Conservation (phyloP, 805 yeast species). For the Saccharomycopsis javanensis region DNA sequence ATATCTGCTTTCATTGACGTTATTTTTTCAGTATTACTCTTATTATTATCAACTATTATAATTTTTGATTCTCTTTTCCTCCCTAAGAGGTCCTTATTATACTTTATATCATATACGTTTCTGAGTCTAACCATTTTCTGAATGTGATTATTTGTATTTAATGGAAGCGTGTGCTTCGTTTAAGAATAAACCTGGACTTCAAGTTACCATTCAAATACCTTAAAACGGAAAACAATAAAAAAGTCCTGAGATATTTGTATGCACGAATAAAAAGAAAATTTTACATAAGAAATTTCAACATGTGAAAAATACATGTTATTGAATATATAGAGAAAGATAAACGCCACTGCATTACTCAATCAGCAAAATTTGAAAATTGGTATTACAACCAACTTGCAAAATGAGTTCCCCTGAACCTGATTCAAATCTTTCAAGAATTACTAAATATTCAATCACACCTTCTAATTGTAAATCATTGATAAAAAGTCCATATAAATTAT, state of each 20-base stretch:
- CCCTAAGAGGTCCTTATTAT: background rate
- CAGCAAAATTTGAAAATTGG: background rate
- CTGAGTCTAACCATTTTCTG: background rate
- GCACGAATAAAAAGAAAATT: background rate
- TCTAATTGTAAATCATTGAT: constrained; percentile 25
- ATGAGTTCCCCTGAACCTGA: constrained; percentile 32
- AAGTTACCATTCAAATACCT: background rate
- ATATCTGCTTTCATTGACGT: constrained; percentile 18
- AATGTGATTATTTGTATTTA: too few relatives aligned
- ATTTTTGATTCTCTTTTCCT: background rate
- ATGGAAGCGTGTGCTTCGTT: too few relatives aligned
- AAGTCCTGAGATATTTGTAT: background rate
- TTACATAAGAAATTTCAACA: background rate
- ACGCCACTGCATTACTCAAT: background rate
- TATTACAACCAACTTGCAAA: constrained; percentile 32
- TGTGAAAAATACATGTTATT: background rate
- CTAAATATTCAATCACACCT: constrained; percentile 26
- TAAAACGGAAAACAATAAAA: background rate
- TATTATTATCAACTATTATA: background rate
- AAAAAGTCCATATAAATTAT: constrained; percentile 36
- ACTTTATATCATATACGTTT: background rate
- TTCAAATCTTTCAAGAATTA: constrained; percentile 42
- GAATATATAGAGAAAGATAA: background rate
- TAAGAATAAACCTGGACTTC: too few relatives aligned
- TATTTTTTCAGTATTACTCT: background rate